Base-by-base conservation (phyloP, 2,329 filamentous ascomycete species). In the Pseudogymnoascus sp. region DNA sequence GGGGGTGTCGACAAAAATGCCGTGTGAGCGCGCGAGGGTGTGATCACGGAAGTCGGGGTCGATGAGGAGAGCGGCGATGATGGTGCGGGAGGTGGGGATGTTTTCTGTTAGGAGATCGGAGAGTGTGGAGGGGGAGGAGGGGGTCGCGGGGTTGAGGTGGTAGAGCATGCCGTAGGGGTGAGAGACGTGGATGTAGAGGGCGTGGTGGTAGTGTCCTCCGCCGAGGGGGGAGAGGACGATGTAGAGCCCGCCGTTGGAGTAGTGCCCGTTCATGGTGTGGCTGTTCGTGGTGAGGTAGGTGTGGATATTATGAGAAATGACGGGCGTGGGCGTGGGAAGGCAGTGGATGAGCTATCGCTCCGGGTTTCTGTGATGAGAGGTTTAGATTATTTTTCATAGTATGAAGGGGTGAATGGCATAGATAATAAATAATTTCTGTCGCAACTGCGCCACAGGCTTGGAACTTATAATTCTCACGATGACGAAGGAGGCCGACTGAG, bases 141-240 rank as follows among this genome's bases (percentile, higher is more conserved):
- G 2, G 11, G 50, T 33, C 5, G 50, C n/a, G 50, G 26, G 26
- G 26, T 19, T 33, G 50, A 33, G 50, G n/a, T 56, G n/a, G 50
- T 56, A 56, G n/a, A 15, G 29, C 50, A 56, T 56, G 29, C 50
- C 50, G n/a, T 56, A 56, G n/a, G 50, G 50, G n/a, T 56, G 29
- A 10, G 50, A 56, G 29, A 56, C 50, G 50, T 56, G 50, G 50
- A 56, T 56, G 50, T 56, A 56, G 50, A 56, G 50, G n/a, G 26
- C 50, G 10, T 56, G 29, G 29, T 56, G 50, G 3, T 26, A 56
- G 10, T 56, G 2, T 21, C 50, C 29, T 4, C 26, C 50, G n/a
- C 50, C 29, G 29, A 56, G n/a, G 10, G 26, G 10, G n/a, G 29
- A 33, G 26, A 56, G 50, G 2, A 56, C n/a, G n/a, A 56, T 21